phyloP scores from a whole-genome alignment of 2,329 filamentous ascomycete species.

The Scleromitrula shiraiana region DNA sequence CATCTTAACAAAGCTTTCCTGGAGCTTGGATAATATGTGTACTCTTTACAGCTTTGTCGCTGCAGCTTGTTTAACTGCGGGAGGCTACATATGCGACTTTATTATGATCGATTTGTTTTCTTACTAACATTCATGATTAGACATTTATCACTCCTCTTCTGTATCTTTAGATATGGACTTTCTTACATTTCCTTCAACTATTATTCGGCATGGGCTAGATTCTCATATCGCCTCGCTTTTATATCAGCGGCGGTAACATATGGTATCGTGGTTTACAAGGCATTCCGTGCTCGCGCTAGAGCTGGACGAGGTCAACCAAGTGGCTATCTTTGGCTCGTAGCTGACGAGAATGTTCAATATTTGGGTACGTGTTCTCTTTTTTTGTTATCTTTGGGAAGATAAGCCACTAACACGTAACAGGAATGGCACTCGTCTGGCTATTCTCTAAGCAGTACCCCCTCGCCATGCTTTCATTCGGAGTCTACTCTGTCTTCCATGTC shows the following conservation, averaged over 20 bases:
- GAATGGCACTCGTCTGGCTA: conserved; percentile 93
- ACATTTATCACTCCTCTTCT: conserved; percentile 78
- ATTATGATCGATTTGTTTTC: background rate
- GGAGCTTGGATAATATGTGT: conserved; percentile 10
- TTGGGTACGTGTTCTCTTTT: conserved; percentile 57
- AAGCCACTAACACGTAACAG: conserved; percentile 38
- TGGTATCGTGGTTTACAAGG: conserved; percentile 98
- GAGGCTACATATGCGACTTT: conserved; percentile 15
- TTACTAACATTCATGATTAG: conserved; percentile 37
- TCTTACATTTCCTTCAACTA: conserved; percentile 88
- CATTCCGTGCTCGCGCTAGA: conserved; percentile 77
- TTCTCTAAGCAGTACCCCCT: conserved; percentile 82
- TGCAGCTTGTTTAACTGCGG: conserved; percentile 3
- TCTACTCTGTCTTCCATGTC: conserved; percentile 98
- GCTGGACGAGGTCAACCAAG: conserved; percentile 51
- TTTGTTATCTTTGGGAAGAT: background rate
- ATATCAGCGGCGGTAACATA: conserved; percentile 85
- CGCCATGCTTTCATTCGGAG: conserved; percentile 85
- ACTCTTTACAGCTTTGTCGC: background rate
- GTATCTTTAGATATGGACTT: conserved; percentile 72
- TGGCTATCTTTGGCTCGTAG: conserved; percentile 57
- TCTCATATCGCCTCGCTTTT: conserved; percentile 88
- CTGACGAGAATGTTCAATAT: conserved; percentile 97
- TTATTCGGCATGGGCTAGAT: conserved; percentile 65
- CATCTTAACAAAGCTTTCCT: conserved; percentile 5